Evolutionary conservation across 2,329 filamentous ascomycete genomes (phyloP).

Genomic region (Aureobasidium sp.): DNA sequence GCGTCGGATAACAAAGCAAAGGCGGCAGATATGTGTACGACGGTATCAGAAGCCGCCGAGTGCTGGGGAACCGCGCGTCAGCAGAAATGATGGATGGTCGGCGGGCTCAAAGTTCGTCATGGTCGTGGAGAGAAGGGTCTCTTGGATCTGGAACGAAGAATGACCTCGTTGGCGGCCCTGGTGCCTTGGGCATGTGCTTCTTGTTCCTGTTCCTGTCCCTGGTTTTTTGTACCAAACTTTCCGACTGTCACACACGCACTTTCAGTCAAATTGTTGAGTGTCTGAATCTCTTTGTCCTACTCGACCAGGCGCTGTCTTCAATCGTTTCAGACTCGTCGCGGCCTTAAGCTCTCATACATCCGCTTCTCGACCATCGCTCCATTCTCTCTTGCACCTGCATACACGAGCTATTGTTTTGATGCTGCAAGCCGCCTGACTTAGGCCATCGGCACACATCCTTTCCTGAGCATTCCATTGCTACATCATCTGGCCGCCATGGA

Average conservation of each 20-base stretch:
- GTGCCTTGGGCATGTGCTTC: not conserved
- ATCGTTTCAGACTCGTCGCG: slow-evolving; percentile 4
- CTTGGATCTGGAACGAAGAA: not conserved
- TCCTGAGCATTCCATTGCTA: not conserved
- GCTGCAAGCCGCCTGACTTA: slow-evolving; percentile 1
- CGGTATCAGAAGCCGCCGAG: not conserved
- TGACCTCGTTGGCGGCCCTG: slow-evolving; percentile 1
- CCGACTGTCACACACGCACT: not conserved
- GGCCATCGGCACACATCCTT: not conserved
- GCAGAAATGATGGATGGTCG: not conserved
- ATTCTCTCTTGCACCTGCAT: not conserved
- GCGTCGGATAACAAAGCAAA: not conserved
- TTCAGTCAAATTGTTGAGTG: not conserved
- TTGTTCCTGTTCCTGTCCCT: not conserved
- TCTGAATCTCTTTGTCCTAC: slow-evolving; percentile 4
- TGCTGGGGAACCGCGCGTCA: slow-evolving; percentile 1
- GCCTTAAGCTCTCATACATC: slow-evolving; percentile 2
- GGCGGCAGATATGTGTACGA: not conserved
- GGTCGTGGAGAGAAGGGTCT: slow-evolving; percentile 2
- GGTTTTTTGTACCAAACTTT: not conserved
- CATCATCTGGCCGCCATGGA: not conserved
- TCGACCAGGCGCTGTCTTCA: not conserved
- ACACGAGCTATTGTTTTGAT: slow-evolving; percentile 2
- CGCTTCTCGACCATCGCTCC: not conserved
- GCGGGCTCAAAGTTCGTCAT: not conserved